Percentiles rank a stretch among this genome's conserved stretches.
Evolutionary conservation across 1,284 basidiomycete genomes (phyloP).

Genomic region (Mrakiaceae sp.): DNA sequence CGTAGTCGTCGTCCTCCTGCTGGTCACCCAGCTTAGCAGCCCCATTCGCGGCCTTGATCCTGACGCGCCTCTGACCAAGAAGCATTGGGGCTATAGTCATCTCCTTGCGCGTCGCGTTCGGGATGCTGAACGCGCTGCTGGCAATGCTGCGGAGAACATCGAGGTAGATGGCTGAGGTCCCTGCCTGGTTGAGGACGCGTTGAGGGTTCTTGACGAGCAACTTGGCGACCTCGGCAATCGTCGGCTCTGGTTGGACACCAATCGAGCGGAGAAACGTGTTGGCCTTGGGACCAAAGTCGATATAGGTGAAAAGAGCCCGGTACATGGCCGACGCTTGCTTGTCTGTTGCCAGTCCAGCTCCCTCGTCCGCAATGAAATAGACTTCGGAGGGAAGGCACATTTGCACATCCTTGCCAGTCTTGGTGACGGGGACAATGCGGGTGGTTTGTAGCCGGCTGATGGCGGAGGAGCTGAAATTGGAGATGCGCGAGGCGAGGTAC

Average conservation of each 20-base stretch:
- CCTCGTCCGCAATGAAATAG: slow-evolving; percentile 26
- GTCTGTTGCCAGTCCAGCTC: slow-evolving; percentile 8
- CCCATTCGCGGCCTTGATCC: neutral
- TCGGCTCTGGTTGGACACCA: slow-evolving; percentile 81
- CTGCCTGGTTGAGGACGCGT: slow-evolving; percentile 28
- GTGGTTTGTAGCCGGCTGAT: slow-evolving; percentile 28
- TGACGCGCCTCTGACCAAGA: slow-evolving; percentile 3
- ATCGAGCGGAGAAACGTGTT: slow-evolving; percentile 77
- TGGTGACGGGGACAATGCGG: slow-evolving; percentile 36
- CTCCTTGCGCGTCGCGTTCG: neutral
- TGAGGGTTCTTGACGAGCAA: slow-evolving; percentile 29
- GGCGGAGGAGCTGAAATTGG: slow-evolving; percentile 33
- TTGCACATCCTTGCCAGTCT: slow-evolving; percentile 16
- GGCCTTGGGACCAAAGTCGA: slow-evolving; percentile 75
- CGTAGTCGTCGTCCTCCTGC: slow-evolving; percentile 51
- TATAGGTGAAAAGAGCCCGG: slow-evolving; percentile 54
- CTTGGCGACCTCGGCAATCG: slow-evolving; percentile 40
- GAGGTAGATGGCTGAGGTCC: slow-evolving; percentile 24
- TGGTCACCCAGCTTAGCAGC: neutral
- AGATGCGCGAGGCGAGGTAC: slow-evolving; percentile 60
- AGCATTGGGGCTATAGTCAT: slow-evolving; percentile 3
- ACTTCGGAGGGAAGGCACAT: slow-evolving; percentile 25
- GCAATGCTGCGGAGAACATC: slow-evolving; percentile 14
- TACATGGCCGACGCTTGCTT: slow-evolving; percentile 25
- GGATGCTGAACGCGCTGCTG: slow-evolving; percentile 3